These are phyloP conservation scores for Paramecium pentaurelia DNA, from an alignment of 73 alveolate species.

Conservation along the genomic window DNA sequence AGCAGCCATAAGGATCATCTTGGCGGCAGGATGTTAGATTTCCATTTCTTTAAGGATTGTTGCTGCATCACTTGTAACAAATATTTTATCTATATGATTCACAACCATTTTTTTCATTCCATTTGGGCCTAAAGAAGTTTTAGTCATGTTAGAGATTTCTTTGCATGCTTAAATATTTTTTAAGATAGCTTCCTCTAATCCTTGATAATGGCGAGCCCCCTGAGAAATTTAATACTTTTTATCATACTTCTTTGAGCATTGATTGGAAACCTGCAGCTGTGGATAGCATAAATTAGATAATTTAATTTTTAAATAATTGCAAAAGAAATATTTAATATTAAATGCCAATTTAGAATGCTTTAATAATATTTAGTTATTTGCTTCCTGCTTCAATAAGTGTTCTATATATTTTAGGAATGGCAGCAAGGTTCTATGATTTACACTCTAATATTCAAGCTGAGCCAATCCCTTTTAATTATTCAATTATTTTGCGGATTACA, in stretches of 20 bases:
- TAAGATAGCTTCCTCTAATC: conserved; percentile 94
- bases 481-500: background rate
- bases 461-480: background rate
- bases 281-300: conserved; percentile 38
- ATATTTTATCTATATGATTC: conserved; percentile 93
- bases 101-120: conserved; percentile 98
- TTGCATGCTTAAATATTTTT: conserved; percentile 96
- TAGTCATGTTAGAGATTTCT: conserved; percentile 93
- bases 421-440: background rate
- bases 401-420: background rate
- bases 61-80: conserved; percentile 98
- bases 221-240: background rate
- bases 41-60: conserved; percentile 90
- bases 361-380: background rate
- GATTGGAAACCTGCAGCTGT: conserved; percentile 70
- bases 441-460: background rate
- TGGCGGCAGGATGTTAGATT: conserved; percentile 99
- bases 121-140: conserved; percentile 98
- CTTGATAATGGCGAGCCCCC: conserved; percentile 93
- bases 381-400: conserved; percentile 29
- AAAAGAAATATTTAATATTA: background rate
- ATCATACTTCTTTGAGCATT: conserved; percentile 72
- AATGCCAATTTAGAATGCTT: background rate
- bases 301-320: conserved; percentile 27
- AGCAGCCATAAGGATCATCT: conserved; percentile 94